These are phyloP conservation scores for Cladophialophora exuberans DNA, from an alignment of 2,329 filamentous ascomycete genomes.

Conservation along the genomic window DNA sequence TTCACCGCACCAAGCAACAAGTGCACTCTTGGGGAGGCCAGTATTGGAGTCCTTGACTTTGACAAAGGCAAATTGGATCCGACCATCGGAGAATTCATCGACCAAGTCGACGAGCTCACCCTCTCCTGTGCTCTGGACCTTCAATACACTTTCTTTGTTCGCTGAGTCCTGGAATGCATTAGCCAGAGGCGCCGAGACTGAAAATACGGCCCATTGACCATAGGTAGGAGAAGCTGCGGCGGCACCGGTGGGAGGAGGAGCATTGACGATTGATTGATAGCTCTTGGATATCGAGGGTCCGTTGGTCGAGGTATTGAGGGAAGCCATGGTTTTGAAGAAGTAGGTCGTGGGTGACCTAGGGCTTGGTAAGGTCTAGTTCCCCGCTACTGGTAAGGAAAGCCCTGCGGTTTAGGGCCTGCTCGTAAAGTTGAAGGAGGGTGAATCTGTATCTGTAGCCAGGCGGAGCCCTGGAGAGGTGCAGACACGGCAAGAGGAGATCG, in stretches of 20 bases:
- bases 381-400: neutral
- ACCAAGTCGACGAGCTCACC: constrained; percentile 87
- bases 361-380: constrained; percentile 8
- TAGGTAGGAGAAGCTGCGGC: constrained; percentile 75
- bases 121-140: constrained; percentile 91
- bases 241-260: constrained; percentile 58
- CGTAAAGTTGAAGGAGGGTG: too few species aligned
- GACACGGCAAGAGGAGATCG: neutral
- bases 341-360: constrained; percentile 7
- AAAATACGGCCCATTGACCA: constrained; percentile 91
- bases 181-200: constrained; percentile 86
- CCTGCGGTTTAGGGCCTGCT: neutral
- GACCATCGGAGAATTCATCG: constrained; percentile 95
- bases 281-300: constrained; percentile 79
- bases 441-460: too few species aligned
- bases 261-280: constrained; percentile 70
- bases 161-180: constrained; percentile 86
- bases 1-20: constrained; percentile 96
- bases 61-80: constrained; percentile 94
- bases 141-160: constrained; percentile 89
- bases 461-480: neutral
- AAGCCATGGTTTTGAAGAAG: constrained; percentile 63
- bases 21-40: constrained; percentile 82
- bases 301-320: constrained; percentile 77
- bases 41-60: constrained; percentile 97